These are phyloP conservation scores for Colletotrichum lentis DNA, from an alignment of 2,329 filamentous ascomycete genomes.

Conservation along the genomic window DNA sequence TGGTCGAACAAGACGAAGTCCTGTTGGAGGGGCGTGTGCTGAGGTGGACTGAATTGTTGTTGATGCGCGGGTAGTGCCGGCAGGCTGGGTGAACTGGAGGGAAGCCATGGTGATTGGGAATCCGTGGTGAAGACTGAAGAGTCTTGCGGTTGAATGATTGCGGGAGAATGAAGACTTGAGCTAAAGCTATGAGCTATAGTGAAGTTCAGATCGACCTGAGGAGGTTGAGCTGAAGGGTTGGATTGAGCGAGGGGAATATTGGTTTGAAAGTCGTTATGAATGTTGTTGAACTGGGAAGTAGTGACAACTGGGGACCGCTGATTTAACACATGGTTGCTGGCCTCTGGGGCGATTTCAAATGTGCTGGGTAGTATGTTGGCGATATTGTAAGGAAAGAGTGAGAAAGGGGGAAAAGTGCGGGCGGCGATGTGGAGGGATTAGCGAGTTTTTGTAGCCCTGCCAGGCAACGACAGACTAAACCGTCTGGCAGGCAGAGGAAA, in stretches of 20 bases:
- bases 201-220: slow-evolving; percentile 82
- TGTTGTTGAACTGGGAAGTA: slow-evolving; percentile 31
- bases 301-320: slow-evolving; percentile 6
- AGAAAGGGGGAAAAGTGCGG: slow-evolving; percentile 47
- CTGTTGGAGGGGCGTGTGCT: slow-evolving; percentile 59
- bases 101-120: slow-evolving; percentile 82
- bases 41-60: slow-evolving; percentile 58
- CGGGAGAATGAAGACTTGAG: slow-evolving; percentile 65
- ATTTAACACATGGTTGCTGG: slow-evolving; percentile 34
- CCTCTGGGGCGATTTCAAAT: background rate
- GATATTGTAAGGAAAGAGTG: slow-evolving; percentile 52
- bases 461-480: slow-evolving; percentile 26
- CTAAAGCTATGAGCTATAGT: slow-evolving; percentile 73
- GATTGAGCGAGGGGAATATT: slow-evolving; percentile 70
- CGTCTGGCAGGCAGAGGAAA: background rate
- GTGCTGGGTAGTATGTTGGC: slow-evolving; percentile 54
- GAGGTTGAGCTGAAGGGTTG: slow-evolving; percentile 74
- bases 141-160: slow-evolving; percentile 71
- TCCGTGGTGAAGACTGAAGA: slow-evolving; percentile 83
- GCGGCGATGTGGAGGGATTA: slow-evolving; percentile 41
- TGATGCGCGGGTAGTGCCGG: slow-evolving; percentile 67
- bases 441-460: slow-evolving; percentile 34
- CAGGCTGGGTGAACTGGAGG: slow-evolving; percentile 71
- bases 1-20: slow-evolving; percentile 83
- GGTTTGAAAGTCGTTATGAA: slow-evolving; percentile 63